These are phyloP conservation scores for Schwanniomyces yamadae DNA, from an alignment of 805 yeast species.

Conservation along the genomic window DNA sequence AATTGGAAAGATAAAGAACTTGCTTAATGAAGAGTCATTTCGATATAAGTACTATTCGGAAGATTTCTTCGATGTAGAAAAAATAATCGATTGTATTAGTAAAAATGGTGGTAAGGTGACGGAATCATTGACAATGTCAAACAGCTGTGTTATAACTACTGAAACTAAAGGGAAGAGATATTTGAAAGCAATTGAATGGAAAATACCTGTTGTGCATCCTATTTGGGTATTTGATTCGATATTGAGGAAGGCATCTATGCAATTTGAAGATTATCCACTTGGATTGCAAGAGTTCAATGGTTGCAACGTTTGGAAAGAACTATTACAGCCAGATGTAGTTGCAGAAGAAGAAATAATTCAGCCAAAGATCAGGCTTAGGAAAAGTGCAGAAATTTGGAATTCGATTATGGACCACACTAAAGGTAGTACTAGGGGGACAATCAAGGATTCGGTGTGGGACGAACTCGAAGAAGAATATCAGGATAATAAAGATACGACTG, in stretches of 20 bases:
- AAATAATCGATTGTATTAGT: slow-evolving; percentile 33
- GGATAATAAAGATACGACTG: slow-evolving; percentile 6
- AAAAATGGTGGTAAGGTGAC: slow-evolving; percentile 52
- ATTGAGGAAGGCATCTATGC: slow-evolving; percentile 43
- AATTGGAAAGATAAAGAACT: slow-evolving; percentile 3
- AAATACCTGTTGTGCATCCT: slow-evolving; percentile 51
- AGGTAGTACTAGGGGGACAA: slow-evolving; percentile 10
- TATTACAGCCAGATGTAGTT: slow-evolving; percentile 5
- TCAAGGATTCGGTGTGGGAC: slow-evolving; percentile 27
- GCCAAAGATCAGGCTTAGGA: slow-evolving; percentile 12
- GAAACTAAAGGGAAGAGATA: slow-evolving; percentile 52
- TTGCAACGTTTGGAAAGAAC: slow-evolving; percentile 38
- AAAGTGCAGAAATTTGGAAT: slow-evolving; percentile 40
- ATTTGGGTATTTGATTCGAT: slow-evolving; percentile 48
- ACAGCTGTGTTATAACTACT: slow-evolving; percentile 48
- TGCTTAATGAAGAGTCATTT: slow-evolving; percentile 19
- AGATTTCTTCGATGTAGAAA: slow-evolving; percentile 23
- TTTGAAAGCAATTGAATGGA: slow-evolving; percentile 53
- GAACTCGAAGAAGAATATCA: slow-evolving; percentile 13
- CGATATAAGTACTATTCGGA: slow-evolving; percentile 10
- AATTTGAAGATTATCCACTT: slow-evolving; percentile 37
- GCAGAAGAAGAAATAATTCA: slow-evolving; percentile 6
- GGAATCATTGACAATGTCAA: slow-evolving; percentile 47
- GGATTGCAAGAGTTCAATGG: slow-evolving; percentile 20
- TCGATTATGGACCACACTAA: slow-evolving; percentile 38